A percentile compares a stretch with the other conserved stretches of the same genome.
Conservation (phyloP, 441 rosid species). For the Heliophila coronopifolia region DNA sequence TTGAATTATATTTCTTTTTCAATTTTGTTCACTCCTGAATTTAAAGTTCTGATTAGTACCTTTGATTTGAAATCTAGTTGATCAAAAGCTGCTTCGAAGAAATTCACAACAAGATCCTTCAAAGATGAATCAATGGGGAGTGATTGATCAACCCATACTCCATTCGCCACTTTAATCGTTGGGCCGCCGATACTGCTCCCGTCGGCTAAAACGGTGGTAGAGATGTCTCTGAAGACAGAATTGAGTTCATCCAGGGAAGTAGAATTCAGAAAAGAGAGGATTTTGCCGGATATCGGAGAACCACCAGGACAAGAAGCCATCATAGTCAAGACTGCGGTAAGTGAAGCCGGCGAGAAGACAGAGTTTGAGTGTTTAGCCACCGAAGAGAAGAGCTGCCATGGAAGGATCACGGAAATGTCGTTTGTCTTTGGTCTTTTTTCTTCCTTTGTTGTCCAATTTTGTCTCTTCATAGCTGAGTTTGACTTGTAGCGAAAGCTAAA, state of each 20-base stretch:
- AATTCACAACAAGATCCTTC: neutral
- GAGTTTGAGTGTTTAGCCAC: neutral
- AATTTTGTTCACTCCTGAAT: no score
- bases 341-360: neutral
- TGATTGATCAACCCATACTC: neutral
- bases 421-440: neutral
- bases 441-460: neutral
- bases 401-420: neutral
- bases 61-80: neutral
- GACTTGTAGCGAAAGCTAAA: neutral
- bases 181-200: neutral
- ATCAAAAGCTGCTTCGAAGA: neutral
- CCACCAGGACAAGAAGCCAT: neutral
- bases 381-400: neutral
- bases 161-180: neutral
- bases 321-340: neutral
- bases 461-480: neutral
- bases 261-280: neutral
- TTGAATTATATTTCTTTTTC: no score
- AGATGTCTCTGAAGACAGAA: neutral
- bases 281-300: neutral
- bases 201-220: neutral
- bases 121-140: neutral
- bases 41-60: no score
- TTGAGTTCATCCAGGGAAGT: neutral